Evolutionary conservation across 1,284 basidiomycete species (phyloP).

Genomic region (Trichosporon faecale): DNA sequence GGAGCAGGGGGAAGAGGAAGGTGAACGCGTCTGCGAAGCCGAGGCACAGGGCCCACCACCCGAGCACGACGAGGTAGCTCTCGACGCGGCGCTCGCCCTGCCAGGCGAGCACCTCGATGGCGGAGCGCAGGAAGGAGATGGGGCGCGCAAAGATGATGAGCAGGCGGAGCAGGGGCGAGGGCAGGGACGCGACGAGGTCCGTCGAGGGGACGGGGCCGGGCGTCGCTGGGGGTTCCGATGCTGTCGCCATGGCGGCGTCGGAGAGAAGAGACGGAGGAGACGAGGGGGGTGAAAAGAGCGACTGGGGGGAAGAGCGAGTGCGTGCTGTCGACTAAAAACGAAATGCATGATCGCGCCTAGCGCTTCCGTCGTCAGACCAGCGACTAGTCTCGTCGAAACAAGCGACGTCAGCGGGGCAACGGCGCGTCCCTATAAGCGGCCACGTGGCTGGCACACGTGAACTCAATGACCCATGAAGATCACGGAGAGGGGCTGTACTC

Average conservation of each 20-base stretch:
- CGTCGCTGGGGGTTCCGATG: background rate
- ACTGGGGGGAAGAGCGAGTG: background rate
- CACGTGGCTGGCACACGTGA: background rate
- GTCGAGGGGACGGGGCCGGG: conserved; percentile 15
- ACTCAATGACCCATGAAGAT: background rate
- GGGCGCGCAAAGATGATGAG: conserved; percentile 56
- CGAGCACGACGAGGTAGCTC: conserved; percentile 64
- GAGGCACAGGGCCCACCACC: conserved; percentile 76
- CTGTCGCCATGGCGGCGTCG: conserved; percentile 10
- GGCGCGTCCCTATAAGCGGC: conserved; percentile 6
- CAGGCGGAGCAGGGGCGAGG: conserved; percentile 48
- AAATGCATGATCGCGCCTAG: background rate
- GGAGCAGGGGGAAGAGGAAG: conserved; percentile 49
- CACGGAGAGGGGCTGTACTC: background rate
- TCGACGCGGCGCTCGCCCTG: conserved; percentile 60
- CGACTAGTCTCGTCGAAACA: background rate
- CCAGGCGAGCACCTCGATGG: conserved; percentile 65
- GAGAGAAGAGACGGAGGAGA: background rate
- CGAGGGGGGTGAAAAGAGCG: background rate
- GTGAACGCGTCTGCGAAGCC: conserved; percentile 59
- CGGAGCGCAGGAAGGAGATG: conserved; percentile 57
- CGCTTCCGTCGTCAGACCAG: background rate
- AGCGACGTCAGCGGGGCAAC: conserved; percentile 7
- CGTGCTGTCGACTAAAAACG: background rate
- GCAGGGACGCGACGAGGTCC: conserved; percentile 48